These are phyloP conservation scores for Penicillium sp. DNA, from an alignment of 2,329 filamentous ascomycete genomes.

Conservation along the genomic window DNA sequence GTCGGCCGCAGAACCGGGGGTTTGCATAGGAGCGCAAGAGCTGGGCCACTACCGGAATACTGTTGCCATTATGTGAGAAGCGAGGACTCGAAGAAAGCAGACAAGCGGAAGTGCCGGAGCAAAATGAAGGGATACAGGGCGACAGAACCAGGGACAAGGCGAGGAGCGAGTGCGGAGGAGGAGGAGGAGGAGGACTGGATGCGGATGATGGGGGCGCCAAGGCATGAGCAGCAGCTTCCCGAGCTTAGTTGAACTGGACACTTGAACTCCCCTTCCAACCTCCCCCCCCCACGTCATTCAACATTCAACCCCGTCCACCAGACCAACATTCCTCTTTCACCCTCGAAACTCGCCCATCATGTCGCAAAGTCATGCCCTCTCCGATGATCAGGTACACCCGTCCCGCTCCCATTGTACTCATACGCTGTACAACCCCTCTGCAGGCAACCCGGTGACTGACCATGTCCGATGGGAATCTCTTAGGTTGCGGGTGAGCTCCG, in stretches of 20 bases:
- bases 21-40: conserved; percentile 8
- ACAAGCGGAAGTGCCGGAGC: background rate
- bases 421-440: background rate
- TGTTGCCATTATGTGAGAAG: conserved; percentile 18
- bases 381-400: conserved; percentile 83
- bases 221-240: conserved; percentile 14
- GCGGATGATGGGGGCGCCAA: conserved; percentile 22
- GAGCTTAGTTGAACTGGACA: conserved; percentile 29
- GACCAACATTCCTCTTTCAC: conserved; percentile 10
- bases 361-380: conserved; percentile 92
- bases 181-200: conserved; percentile 15
- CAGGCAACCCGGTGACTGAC: conserved; percentile 14
- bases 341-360: conserved; percentile 60
- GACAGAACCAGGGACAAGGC: background rate
- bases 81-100: background rate
- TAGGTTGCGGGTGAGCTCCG: conserved; percentile 97
- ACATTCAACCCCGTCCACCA: conserved; percentile 17
- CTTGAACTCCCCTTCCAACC: conserved; percentile 17
- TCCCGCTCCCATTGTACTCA: background rate
- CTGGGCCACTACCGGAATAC: conserved; percentile 19
- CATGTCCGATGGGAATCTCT: conserved; percentile 8
- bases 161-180: conserved; percentile 2
- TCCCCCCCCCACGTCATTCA: conserved; percentile 21
- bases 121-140: background rate
- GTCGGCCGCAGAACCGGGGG: conserved; percentile 42